Evolutionary conservation across 2,329 filamentous ascomycete genomes (phyloP).

Genomic region (Xylariomycetidae sp.): DNA sequence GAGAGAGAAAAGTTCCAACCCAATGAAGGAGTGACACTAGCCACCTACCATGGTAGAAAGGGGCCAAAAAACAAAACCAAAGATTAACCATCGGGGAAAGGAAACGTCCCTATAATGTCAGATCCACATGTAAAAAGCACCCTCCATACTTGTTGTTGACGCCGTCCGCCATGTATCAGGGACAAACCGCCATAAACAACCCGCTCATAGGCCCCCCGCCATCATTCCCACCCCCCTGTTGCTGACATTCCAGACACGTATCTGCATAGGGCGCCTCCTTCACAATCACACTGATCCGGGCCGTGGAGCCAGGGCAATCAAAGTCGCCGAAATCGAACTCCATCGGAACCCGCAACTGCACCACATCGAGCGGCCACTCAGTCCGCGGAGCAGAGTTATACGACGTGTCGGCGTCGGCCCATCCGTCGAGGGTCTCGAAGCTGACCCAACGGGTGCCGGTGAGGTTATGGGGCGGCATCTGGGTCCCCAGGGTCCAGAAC

Average conservation of each 20-base stretch:
- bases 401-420: conserved; percentile 12
- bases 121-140: too few species aligned
- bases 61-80: too few species aligned
- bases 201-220: conserved; percentile 10
- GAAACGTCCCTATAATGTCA: too few species aligned
- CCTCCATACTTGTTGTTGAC: too few species aligned
- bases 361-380: conserved; percentile 12
- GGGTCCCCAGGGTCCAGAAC: conserved; percentile 47
- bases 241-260: conserved; percentile 18
- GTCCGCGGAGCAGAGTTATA: conserved; percentile 14
- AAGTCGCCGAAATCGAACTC: conserved; percentile 11
- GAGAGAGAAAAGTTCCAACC: too few species aligned
- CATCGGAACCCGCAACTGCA: conserved; percentile 7
- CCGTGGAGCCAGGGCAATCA: conserved; percentile 15
- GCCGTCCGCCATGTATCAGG: too few species aligned
- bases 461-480: conserved; percentile 7
- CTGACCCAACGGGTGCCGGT: conserved; percentile 15
- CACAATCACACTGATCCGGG: conserved; percentile 11
- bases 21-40: too few species aligned
- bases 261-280: conserved; percentile 15
- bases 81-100: too few species aligned
- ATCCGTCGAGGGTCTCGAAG: conserved; percentile 16
- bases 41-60: too few species aligned
- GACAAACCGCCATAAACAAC: conserved; percentile 19
- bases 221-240: conserved; percentile 7